Base-by-base conservation (phyloP, 116 monocot species). In the Cymodocea nodosa region DNA sequence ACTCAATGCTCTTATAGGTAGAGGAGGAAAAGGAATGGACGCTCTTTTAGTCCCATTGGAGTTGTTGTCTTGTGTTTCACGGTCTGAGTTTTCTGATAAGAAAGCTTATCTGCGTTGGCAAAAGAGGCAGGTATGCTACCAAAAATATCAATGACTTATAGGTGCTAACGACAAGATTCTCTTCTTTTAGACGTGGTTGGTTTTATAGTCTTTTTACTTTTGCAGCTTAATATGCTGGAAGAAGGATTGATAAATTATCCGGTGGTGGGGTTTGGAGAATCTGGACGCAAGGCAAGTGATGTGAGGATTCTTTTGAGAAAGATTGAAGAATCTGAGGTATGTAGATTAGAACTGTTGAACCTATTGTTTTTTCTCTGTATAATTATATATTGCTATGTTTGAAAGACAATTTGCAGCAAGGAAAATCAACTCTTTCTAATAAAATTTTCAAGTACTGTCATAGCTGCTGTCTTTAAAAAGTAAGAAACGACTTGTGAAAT, bases 21-120 rank as follows among this genome's bases (percentile, higher is more conserved):
- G 74, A 76, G 81, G 81, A 54, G 95, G 95, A 37, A 95, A 90
- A 83, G 81, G 95, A 76, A 95, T 95, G 95, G 95, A 95, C 76
- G 77, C 85, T 52, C 80, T 95, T 62, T 78, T 95, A 75, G 63
- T 95, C 71, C 95, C 95, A 23, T 65, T 95, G 24, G 95, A 95
- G 68, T 65, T 95, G 40, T 56, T 95, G 63, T 87, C 77, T 65
- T 90, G 85, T 76, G 76, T 95, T 60, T 90, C 95, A 66, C 82
- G 83, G 55, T 77, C 87, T 30, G 95, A 95, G 66, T 95, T 95
- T 71, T 87, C 95, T 59, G 94, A 94, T 67, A 94, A 78, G 77
- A 94, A 83, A 79, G 87, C 90, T 25, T 90, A 78, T 74, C 62
- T 95, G 34, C 74, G 85, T 61, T 95, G 95, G 95, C 95, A 95